Evolutionary conservation across 2,329 filamentous ascomycete genomes (phyloP).

Genomic region (Xylariaceae sp.): DNA sequence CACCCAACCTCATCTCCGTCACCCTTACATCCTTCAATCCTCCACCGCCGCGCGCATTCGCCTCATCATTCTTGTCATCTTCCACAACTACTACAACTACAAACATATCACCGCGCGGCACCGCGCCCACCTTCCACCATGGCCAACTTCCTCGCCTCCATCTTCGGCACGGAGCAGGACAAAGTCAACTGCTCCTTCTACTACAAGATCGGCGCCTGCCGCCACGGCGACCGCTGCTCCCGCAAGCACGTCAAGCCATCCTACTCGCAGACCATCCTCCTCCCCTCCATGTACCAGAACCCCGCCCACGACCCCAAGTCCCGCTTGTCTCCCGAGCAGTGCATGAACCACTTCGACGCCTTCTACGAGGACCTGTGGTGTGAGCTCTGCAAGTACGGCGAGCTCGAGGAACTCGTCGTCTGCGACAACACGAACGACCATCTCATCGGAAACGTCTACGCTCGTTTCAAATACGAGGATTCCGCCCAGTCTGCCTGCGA

Average conservation of each 20-base stretch:
- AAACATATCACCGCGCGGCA: not conserved
- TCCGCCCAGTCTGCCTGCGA: constrained; percentile 91
- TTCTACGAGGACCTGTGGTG: constrained; percentile 99
- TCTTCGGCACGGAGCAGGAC: constrained; percentile 99
- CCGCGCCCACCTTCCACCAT: constrained; percentile 47
- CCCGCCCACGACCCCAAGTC: constrained; percentile 94
- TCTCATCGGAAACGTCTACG: constrained; percentile 98
- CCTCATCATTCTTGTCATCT: too few relatives aligned
- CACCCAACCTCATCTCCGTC: too few relatives aligned
- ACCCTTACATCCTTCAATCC: too few relatives aligned
- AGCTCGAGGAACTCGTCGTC: constrained; percentile 95
- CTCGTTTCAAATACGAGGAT: constrained; percentile 99
- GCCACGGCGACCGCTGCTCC: constrained; percentile 96
- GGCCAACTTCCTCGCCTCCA: constrained; percentile 98
- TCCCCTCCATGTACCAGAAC: constrained; percentile 99
- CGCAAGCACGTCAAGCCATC: constrained; percentile 99
- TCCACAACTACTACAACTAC: not conserved
- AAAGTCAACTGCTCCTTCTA: constrained; percentile 99
- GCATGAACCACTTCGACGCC: constrained; percentile 99
- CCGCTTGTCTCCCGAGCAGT: constrained; percentile 93
- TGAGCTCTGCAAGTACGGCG: constrained; percentile 98
- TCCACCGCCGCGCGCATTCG: too few relatives aligned
- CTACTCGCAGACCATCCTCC: constrained; percentile 95
- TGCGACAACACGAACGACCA: constrained; percentile 99
- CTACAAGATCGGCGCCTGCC: constrained; percentile 99